Percentiles rank a stretch among this genome's conserved stretches.
Evolutionary conservation across 2,329 filamentous ascomycete species (phyloP).

Genomic region (Helminthosporium solani): DNA sequence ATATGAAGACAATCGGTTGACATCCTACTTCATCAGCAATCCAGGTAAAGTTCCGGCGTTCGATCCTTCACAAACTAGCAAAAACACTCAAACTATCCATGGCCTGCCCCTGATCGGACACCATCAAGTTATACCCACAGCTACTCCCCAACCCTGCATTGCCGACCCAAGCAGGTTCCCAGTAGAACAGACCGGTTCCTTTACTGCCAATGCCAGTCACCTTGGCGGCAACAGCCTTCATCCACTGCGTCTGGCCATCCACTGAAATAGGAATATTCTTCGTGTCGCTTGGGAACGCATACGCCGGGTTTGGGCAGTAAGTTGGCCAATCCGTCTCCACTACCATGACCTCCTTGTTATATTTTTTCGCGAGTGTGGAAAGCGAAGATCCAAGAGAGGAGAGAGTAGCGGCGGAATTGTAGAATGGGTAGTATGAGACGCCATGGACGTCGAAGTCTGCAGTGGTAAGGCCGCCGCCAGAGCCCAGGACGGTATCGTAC

Average conservation of each 20-base stretch:
- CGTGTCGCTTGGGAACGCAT: conserved; percentile 62
- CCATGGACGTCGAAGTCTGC: conserved; percentile 71
- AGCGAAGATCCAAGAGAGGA: conserved; percentile 57
- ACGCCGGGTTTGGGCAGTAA: conserved; percentile 59
- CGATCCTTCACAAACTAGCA: conserved; percentile 41
- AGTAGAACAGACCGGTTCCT: conserved; percentile 64
- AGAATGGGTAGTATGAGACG: conserved; percentile 74
- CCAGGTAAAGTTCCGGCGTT: no score
- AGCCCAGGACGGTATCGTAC: conserved; percentile 55
- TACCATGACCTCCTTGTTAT: conserved; percentile 67
- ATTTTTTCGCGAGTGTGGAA: conserved; percentile 60
- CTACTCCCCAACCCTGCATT: conserved; percentile 66
- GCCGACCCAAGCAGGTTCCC: conserved; percentile 71
- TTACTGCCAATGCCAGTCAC: conserved; percentile 57
- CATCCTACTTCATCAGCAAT: no score
- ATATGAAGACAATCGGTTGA: no score
- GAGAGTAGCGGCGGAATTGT: conserved; percentile 60
- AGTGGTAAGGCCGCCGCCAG: conserved; percentile 49
- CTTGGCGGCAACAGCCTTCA: conserved; percentile 60
- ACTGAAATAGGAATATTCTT: conserved; percentile 61
- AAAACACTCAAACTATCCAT: conserved; percentile 61
- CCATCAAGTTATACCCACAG: conserved; percentile 65
- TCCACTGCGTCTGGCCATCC: conserved; percentile 62
- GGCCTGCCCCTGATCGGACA: conserved; percentile 56
- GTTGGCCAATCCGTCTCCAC: conserved; percentile 72